phyloP scores from a whole-genome alignment of 805 yeast species.

The Candida khao-thaluensis region DNA sequence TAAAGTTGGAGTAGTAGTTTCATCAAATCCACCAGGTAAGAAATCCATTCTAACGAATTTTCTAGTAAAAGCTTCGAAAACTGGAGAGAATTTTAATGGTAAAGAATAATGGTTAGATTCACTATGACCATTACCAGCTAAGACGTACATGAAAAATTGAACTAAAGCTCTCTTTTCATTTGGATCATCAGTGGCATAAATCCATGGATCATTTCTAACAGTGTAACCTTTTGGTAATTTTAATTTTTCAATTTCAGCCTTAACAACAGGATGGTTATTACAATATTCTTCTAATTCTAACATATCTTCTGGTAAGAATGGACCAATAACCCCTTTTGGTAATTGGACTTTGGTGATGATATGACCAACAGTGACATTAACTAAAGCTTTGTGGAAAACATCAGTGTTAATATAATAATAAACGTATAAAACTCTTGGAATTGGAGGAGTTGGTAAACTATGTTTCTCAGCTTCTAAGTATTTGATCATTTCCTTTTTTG shows the following conservation, averaged over 20 bases:
- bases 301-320: slow-evolving; percentile 66
- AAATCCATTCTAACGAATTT: slow-evolving; percentile 71
- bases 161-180: slow-evolving; percentile 60
- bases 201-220: slow-evolving; percentile 78
- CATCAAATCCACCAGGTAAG: slow-evolving; percentile 72
- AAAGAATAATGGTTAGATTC: slow-evolving; percentile 75
- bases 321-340: slow-evolving; percentile 67
- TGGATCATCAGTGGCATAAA: slow-evolving; percentile 75
- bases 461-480: slow-evolving; percentile 65
- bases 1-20: slow-evolving; percentile 52
- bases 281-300: slow-evolving; percentile 51
- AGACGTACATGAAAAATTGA: slow-evolving; percentile 74
- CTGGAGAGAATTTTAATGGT: slow-evolving; percentile 73
- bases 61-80: slow-evolving; percentile 58
- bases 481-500: slow-evolving; percentile 67
- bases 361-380: slow-evolving; percentile 62
- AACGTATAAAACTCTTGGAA: slow-evolving; percentile 66
- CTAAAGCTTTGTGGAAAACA: slow-evolving; percentile 67
- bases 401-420: slow-evolving; percentile 60
- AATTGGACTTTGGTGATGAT: slow-evolving; percentile 54
- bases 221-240: slow-evolving; percentile 55
- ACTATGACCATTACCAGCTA: slow-evolving; percentile 58
- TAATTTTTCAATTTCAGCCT: slow-evolving; percentile 66
- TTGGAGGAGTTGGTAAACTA: slow-evolving; percentile 48
- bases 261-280: slow-evolving; percentile 53